Base-by-base conservation (phyloP, 768 basidiomycete genomes). In the Auricularia auricula-judae region DNA sequence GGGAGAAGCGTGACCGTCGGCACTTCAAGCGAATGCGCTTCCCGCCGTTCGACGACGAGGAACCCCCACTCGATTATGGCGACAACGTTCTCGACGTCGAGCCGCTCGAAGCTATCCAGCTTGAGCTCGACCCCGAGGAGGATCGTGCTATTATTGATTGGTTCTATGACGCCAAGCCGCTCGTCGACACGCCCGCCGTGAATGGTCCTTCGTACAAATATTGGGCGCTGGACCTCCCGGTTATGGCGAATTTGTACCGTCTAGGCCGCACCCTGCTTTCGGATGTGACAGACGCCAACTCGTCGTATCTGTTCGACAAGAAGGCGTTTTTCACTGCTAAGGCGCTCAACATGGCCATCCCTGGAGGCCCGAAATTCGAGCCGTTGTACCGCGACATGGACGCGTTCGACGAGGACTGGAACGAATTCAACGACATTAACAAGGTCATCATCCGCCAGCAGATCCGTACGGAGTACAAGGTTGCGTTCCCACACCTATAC, bases 21-120 rank as follows among this genome's bases (percentile, higher is more conserved):
- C 97, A 99, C 76, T 99, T 99, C 81, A 99, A 99, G 80, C 92
- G 97, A 58, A 98, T 99, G 94, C 87, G 96, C 29, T 99, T 98
- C 78, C 97, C 97, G 29, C 97, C 96, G 0, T 99, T 98, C 73
- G 97, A 99, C 72, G 97, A 98, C 72, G 96, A 99, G 77, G 97
- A 99, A 71, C 97, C 97, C 8, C 97, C 97, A 2, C 82, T 98
- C 74, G 97, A 99, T 73, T 99, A 99, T 71, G 97, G 97, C 63
- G 97, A 99, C 80, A 99, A 99, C 74, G 89, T 99, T 11, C 78
- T 99, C 70, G 97, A 99, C 71, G 95, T 98, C 10, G 97, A 99
- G 59, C 97, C 97, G 53, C 80, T 99, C 63, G 97, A 99, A 74
- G 92, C 94, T 23, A 99, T 99, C 71, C 97, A 98, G 76, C 79